Percentiles rank a stretch among this genome's conserved stretches.
Evolutionary conservation across 2,329 filamentous ascomycete genomes (phyloP).

Genomic region (Pseudogymnoascus sp.): DNA sequence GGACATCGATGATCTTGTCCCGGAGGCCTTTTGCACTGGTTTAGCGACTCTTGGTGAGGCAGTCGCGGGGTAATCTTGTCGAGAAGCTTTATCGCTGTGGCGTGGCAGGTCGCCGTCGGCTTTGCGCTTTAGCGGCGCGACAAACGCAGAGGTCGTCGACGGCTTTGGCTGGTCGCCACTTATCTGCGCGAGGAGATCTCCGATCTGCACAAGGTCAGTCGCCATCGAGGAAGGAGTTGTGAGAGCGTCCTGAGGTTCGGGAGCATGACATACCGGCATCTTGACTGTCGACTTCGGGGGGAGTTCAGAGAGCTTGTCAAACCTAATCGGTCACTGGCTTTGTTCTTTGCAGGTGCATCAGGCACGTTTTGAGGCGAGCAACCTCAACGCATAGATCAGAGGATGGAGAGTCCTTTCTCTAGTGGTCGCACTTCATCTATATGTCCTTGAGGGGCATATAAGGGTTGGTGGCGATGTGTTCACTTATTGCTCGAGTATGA

Average conservation of each 20-base stretch:
- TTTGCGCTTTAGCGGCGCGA: conserved; percentile 47
- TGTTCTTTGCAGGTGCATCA: conserved; percentile 8
- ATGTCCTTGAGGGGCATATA: neutral
- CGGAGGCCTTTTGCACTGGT: conserved; percentile 17
- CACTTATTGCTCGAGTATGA: conserved; percentile 6
- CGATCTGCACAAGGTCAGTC: conserved; percentile 37
- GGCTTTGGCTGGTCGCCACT: conserved; percentile 41
- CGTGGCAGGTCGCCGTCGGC: conserved; percentile 44
- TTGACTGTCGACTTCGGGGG: neutral
- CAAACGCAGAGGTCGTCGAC: conserved; percentile 24
- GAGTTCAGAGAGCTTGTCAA: conserved; percentile 1
- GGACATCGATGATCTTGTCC: conserved; percentile 21
- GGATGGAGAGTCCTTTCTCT: neutral
- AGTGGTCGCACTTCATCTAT: neutral
- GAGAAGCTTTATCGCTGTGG: conserved; percentile 38
- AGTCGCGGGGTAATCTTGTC: conserved; percentile 24
- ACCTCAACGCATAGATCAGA: neutral
- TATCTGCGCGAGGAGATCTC: conserved; percentile 55
- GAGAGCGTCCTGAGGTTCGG: neutral
- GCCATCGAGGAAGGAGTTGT: conserved; percentile 11
- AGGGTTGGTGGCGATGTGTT: conserved; percentile 6
- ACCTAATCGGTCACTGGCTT: conserved; percentile 7
- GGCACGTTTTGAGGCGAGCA: conserved; percentile 2
- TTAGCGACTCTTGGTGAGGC: conserved; percentile 22
- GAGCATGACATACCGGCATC: conserved; percentile 7